A percentile compares a stretch with the other conserved stretches of the same genome.
phyloP scores from a whole-genome alignment of 2,329 filamentous ascomycete genomes.

The Monilinia laxa region DNA sequence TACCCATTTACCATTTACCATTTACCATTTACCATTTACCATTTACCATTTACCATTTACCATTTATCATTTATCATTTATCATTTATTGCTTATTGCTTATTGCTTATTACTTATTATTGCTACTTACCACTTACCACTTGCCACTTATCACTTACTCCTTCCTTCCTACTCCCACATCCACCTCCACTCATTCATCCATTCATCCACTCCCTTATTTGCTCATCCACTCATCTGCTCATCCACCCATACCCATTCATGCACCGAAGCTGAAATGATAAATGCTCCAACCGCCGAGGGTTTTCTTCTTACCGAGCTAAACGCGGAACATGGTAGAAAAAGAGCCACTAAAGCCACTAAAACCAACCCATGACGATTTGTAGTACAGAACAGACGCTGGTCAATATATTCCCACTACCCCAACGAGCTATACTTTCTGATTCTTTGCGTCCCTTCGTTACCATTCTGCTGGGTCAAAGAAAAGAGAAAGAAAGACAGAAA shows the following conservation, averaged over 20 bases:
- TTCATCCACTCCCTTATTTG: not conserved
- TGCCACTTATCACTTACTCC: not conserved
- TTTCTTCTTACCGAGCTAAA: conserved; percentile 18
- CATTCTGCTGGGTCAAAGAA: conserved; percentile 34
- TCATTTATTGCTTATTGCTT: too few species aligned
- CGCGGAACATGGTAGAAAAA: conserved; percentile 10
- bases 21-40: not conserved
- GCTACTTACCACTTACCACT: too few species aligned
- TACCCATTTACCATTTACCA: too few species aligned
- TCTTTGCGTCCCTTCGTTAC: conserved; percentile 38
- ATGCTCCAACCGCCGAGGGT: conserved; percentile 17
- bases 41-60: too few species aligned
- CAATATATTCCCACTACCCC: conserved; percentile 39
- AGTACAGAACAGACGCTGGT: conserved; percentile 33
- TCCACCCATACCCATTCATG: not conserved
- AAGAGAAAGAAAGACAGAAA: not conserved
- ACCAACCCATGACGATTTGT: conserved; percentile 37
- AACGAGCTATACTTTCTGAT: conserved; percentile 29
- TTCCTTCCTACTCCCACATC: not conserved
- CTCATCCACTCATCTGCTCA: not conserved
- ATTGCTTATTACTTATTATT: too few species aligned
- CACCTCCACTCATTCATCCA: not conserved
- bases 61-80: too few species aligned
- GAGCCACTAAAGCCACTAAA: conserved; percentile 14
- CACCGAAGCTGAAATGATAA: conserved; percentile 9